Conservation (phyloP, 2,329 filamentous ascomycete genomes). For the Bipolaris victoriae region DNA sequence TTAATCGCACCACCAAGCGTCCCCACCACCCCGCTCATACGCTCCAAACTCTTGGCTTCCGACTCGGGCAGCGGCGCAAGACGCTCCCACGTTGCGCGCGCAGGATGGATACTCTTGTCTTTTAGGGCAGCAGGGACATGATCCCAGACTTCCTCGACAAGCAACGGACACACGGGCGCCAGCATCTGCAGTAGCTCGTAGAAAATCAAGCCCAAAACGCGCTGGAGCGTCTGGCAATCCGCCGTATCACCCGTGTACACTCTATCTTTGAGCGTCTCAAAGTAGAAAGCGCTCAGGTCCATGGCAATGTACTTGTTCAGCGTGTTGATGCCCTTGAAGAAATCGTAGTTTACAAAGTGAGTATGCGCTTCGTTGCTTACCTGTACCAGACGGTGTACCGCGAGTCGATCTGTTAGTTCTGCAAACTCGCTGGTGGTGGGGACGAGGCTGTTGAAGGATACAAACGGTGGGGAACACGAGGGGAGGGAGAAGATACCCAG, state of each 20-base stretch:
- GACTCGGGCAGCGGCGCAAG: constrained; percentile 16
- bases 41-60: constrained; percentile 26
- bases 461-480: constrained; percentile 38
- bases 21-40: constrained; percentile 48
- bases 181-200: constrained; percentile 77
- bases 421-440: constrained; percentile 7
- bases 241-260: constrained; percentile 81
- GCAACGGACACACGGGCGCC: constrained; percentile 77
- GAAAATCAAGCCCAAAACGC: constrained; percentile 67
- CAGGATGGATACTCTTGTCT: constrained; percentile 34
- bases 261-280: constrained; percentile 89
- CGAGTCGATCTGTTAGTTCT: constrained; percentile 63
- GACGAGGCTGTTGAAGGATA: constrained; percentile 30
- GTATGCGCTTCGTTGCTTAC: constrained; percentile 69
- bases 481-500: constrained; percentile 67
- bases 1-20: constrained; percentile 72
- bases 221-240: constrained; percentile 64
- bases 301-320: constrained; percentile 82
- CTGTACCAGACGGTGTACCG: constrained; percentile 73
- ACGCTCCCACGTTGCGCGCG: constrained; percentile 29
- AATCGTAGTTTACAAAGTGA: constrained; percentile 75
- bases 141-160: constrained; percentile 89
- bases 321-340: constrained; percentile 74
- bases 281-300: constrained; percentile 90
- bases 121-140: constrained; percentile 72